Evolutionary conservation across 73 alveolate species (phyloP), one percentile per base, ranked within the genome.

Genomic region (Loxodes magnus): DNA sequence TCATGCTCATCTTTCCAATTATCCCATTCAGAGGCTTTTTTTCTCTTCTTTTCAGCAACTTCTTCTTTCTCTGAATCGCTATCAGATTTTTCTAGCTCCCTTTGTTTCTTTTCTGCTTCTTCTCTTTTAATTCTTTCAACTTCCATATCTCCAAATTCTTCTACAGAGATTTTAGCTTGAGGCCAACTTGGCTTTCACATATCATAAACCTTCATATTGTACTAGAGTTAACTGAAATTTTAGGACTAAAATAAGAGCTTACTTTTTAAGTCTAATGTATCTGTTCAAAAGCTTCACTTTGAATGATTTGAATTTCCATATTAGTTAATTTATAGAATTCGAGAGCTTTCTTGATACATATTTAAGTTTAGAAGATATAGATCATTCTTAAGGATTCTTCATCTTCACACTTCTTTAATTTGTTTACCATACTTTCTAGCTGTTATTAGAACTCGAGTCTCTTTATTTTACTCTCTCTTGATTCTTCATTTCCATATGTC

Each of bases 1-100:
- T 46, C 59, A 46, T 46, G 59, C 35, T 10, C 34, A 24, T 46
- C 59, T 46, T 46, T 46, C 59, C 59, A 46, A 2, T 46, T 24
- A 46, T 46, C 59, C 59, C 59, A 46, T 10, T 24, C 39, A n/a
- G 59, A 14, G 59, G 22, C 59, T 1, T 46, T 46, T 46, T 46
- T 46, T 2, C 59, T 46, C 0, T 46, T 46, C 2, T 16, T 20
- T 46, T 46, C 59, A 6, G 5, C 39, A 0, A 2, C 15, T 5
- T 24, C 59, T 25, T 46, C 59, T 9, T 9, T 20, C 22, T 46
- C 34, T 12, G 15, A n/a, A 5, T 46, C 59, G 15, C n/a, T n/a
- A 16, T 46, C 59, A n/a, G 14, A 9, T 46, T 46, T 17, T 19
- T 46, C 59, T 24, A 25, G n/a, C 2, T 46, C 52, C 0, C 23